Evolutionary conservation across 805 yeast species (phyloP).

Genomic region (Kazachstania psychrophila): DNA sequence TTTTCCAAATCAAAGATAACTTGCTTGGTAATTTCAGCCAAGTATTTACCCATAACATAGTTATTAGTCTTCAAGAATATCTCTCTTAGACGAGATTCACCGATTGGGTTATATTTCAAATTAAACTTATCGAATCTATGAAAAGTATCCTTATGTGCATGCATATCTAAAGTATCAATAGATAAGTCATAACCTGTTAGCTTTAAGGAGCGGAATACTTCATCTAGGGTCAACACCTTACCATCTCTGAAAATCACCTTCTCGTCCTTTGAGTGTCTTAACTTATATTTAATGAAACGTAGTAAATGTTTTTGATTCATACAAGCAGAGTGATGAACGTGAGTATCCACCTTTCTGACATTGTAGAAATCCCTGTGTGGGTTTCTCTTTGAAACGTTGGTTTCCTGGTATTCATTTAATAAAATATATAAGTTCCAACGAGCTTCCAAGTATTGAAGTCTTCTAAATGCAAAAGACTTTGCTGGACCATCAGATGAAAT

Average conservation of each 20-base stretch:
- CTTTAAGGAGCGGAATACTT: slow-evolving; percentile 85
- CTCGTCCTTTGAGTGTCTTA: slow-evolving; percentile 78
- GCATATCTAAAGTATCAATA: slow-evolving; percentile 97
- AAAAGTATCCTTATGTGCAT: slow-evolving; percentile 96
- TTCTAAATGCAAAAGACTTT: slow-evolving; percentile 88
- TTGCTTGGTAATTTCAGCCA: slow-evolving; percentile 90
- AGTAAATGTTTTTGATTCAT: slow-evolving; percentile 97
- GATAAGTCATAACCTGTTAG: slow-evolving; percentile 90
- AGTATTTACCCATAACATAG: slow-evolving; percentile 74
- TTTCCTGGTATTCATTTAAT: slow-evolving; percentile 87
- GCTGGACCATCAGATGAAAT: slow-evolving; percentile 92
- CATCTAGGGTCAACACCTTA: slow-evolving; percentile 69
- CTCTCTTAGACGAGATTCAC: slow-evolving; percentile 94
- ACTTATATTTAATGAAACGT: slow-evolving; percentile 88
- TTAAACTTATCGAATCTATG: slow-evolving; percentile 97
- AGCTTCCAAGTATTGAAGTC: slow-evolving; percentile 90
- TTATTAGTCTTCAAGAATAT: slow-evolving; percentile 94
- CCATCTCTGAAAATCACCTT: slow-evolving; percentile 92
- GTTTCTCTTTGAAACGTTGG: slow-evolving; percentile 77
- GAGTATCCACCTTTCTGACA: slow-evolving; percentile 51
- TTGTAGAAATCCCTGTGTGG: slow-evolving; percentile 76
- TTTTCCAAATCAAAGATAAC: slow-evolving; percentile 91
- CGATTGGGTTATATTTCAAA: slow-evolving; percentile 93
- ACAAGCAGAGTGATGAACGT: slow-evolving; percentile 97
- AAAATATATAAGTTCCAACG: slow-evolving; percentile 88